Conservation (phyloP, 257 asterid genomes). For the Solanum tarijense region DNA sequence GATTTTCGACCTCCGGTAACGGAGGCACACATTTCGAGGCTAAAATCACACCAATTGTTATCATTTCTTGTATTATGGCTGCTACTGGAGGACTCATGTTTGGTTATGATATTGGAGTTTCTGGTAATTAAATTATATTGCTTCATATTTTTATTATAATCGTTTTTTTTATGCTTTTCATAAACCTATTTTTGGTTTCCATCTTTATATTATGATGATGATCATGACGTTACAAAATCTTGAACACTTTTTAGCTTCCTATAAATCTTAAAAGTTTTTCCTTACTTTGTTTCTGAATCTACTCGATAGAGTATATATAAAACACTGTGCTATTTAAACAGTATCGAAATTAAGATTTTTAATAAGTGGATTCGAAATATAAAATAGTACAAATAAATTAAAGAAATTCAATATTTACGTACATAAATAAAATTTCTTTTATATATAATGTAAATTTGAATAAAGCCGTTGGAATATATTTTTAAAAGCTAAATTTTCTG, state of each 20-base stretch:
- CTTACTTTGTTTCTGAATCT: neutral
- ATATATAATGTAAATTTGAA: neutral
- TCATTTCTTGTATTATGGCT: constrained; percentile 73
- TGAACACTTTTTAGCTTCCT: neutral
- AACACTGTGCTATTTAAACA: neutral
- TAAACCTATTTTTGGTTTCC: neutral
- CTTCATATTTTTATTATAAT: too few species aligned
- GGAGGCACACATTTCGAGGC: constrained; percentile 66
- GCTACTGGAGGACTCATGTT: constrained; percentile 92
- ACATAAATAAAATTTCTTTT: neutral
- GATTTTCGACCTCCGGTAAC: constrained; percentile 32
- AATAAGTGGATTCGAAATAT: neutral
- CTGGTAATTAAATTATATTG: constrained; percentile 25
- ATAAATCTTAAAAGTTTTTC: neutral
- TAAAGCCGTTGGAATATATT: neutral
- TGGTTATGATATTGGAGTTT: constrained; percentile 72
- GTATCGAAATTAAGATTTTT: neutral
- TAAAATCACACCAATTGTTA: constrained; percentile 68
- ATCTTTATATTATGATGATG: neutral
- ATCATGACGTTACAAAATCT: neutral
- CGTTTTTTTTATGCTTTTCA: neutral
- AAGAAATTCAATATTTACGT: neutral
- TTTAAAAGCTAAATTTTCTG: neutral
- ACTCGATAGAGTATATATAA: neutral
- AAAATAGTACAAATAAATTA: neutral